phyloP scores from a whole-genome alignment of 116 monocot species.

The Cymodocea nodosa region DNA sequence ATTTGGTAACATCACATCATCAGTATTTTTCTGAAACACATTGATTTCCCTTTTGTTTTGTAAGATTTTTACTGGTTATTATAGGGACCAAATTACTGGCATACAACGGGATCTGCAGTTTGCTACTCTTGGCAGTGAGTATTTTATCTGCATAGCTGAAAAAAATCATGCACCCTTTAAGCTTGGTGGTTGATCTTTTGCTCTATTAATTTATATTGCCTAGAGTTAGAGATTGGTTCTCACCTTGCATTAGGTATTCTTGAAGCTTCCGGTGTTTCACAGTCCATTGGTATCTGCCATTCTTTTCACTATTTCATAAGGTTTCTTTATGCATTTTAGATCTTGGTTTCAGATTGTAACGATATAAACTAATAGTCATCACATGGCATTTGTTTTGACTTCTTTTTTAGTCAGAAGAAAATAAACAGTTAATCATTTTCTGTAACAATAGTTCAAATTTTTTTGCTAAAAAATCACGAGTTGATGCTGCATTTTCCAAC shows the following conservation, averaged over 20 bases:
- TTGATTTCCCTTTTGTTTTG: not conserved
- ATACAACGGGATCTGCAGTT: conserved; percentile 49
- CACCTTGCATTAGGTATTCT: conserved; percentile 26
- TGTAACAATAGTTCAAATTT: too few species aligned
- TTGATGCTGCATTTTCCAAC: too few species aligned
- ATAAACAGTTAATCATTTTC: too few species aligned
- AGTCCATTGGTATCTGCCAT: conserved; percentile 27
- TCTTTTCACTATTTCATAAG: not conserved
- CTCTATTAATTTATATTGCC: conserved; percentile 9
- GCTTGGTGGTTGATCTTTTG: conserved; percentile 1
- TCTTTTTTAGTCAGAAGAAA: not conserved
- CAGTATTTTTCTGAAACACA: not conserved
- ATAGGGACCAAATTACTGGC: conserved; percentile 46
- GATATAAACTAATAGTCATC: not conserved
- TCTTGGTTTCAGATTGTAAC: not conserved
- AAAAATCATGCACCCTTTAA: not conserved
- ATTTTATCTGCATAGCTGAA: not conserved
- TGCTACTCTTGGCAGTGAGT: conserved; percentile 39
- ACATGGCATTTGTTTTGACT: not conserved
- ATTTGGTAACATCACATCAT: conserved; percentile 36
- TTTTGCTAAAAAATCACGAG: too few species aligned
- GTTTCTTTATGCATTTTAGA: not conserved
- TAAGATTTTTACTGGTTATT: conserved; percentile 6
- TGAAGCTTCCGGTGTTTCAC: conserved; percentile 24
- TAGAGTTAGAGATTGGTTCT: conserved; percentile 18